Evolutionary conservation across 768 basidiomycete genomes (phyloP).

Genomic region (Suillus cothurnatus): DNA sequence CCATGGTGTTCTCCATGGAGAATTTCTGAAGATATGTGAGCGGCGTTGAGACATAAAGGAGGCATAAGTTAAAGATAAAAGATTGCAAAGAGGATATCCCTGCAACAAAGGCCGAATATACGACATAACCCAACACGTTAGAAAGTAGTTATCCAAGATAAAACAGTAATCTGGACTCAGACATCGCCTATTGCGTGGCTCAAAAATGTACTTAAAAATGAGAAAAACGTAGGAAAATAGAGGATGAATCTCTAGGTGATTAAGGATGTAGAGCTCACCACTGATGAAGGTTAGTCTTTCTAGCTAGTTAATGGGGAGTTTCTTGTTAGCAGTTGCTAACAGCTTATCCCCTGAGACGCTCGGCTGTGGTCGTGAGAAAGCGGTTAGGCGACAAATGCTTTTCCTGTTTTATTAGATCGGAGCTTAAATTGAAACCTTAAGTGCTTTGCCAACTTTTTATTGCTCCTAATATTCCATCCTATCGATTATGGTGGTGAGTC

Average conservation of each 20-base stretch:
- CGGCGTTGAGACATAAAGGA: conserved; percentile 7
- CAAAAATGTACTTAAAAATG: conserved; percentile 11
- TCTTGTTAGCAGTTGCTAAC: conserved; percentile 35
- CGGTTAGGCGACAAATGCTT: conserved; percentile 27
- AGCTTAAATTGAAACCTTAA: conserved; percentile 24
- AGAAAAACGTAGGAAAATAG: conserved; percentile 19
- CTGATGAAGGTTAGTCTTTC: conserved; percentile 12
- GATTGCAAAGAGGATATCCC: conserved; percentile 30
- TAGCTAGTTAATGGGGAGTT: conserved; percentile 20
- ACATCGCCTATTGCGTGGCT: conserved; percentile 19
- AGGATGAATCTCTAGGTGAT: conserved; percentile 13
- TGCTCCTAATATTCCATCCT: neutral
- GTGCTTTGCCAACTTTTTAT: neutral
- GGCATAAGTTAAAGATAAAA: conserved; percentile 9
- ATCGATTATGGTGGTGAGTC: conserved; percentile 23
- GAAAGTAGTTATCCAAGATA: conserved; percentile 38
- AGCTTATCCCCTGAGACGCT: conserved; percentile 36
- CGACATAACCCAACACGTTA: conserved; percentile 29
- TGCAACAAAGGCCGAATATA: conserved; percentile 35
- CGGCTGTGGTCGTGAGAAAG: conserved; percentile 40
- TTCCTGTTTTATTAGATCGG: conserved; percentile 32
- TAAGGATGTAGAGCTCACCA: conserved; percentile 26
- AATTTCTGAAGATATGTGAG: conserved; percentile 25
- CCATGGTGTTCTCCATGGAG: conserved; percentile 29
- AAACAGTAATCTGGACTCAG: conserved; percentile 28